Evolutionary conservation across 2,329 filamentous ascomycete species (phyloP), one percentile per base, ranked within the genome.

Genomic region (Epichloe sp.): DNA sequence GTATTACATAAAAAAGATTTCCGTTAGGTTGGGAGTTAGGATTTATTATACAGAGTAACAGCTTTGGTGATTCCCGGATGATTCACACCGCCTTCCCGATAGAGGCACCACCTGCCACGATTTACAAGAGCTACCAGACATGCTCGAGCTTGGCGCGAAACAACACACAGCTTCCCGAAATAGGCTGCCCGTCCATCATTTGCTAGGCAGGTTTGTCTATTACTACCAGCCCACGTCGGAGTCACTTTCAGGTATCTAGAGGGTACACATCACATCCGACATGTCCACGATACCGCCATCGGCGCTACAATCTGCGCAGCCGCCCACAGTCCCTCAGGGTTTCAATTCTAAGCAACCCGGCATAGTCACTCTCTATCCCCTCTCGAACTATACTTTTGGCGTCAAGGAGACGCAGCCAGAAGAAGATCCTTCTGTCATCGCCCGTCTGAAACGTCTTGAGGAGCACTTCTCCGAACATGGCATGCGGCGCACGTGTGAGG

Each of bases 381-480:
- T 98, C 47, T 95, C 89, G 59, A 98, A 97, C 76, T 98, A 98
- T 76, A 97, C 93, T 23, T 97, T 98, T 63, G 91, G 91, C 56
- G 95, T 94, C 54, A 98, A 98, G 71, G 93, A 97, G 74, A 94
- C 87, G 21, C 93, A 98, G 66, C 93, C 91, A 2, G 93, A 98
- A 70, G 93, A 98, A 70, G 93, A 98, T 63, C 90, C 91, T 0
- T 96, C 89, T 0, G 93, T 98, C 2, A 80, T 95, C 52, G 90
- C 93, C 52, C 86, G 93, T 2, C 75, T 98, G 57, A 90, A 91
- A 73, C 83, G 93, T 8, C 78, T 98, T n/a, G 89, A 97, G 67
- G 90, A 97, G 66, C 90, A 98, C 71, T 98, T 95, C 68, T 76
- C 80, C 34, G 77, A 84, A 56, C 83, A 97, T 74, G 93, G 93